These are phyloP conservation scores for Saccharomycopsis selenospora DNA, from an alignment of 805 yeast species.

Conservation along the genomic window DNA sequence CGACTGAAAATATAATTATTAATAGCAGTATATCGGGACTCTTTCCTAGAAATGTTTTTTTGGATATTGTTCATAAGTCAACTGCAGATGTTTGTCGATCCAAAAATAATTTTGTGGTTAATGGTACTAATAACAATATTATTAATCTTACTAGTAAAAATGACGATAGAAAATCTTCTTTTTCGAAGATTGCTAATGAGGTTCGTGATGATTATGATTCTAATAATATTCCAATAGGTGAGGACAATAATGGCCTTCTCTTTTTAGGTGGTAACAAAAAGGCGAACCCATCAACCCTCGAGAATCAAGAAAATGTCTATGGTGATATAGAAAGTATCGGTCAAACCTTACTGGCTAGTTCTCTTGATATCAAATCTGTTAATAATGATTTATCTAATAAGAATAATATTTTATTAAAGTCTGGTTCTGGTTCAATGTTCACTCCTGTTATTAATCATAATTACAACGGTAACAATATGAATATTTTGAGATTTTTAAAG, in stretches of 20 bases:
- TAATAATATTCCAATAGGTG: background rate
- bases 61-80: slow-evolving; percentile 33
- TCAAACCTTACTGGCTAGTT: slow-evolving; percentile 6
- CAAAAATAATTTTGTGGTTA: background rate
- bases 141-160: slow-evolving; percentile 2
- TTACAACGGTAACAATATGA: slow-evolving; percentile 62
- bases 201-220: background rate
- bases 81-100: background rate
- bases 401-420: slow-evolving; percentile 3
- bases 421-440: slow-evolving; percentile 10
- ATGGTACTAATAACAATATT: slow-evolving; percentile 5
- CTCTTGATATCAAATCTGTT: background rate
- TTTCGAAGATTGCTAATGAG: background rate
- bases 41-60: slow-evolving; percentile 45
- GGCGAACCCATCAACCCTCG: slow-evolving; percentile 34
- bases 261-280: slow-evolving; percentile 31
- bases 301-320: slow-evolving; percentile 35
- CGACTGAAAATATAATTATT: slow-evolving; percentile 21
- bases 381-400: background rate
- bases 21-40: slow-evolving; percentile 31
- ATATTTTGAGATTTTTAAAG: slow-evolving; percentile 49
- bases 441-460: slow-evolving; percentile 39
- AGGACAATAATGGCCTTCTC: slow-evolving; percentile 21
- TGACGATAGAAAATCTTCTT: background rate
- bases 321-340: slow-evolving; percentile 34